Evolutionary conservation across 805 yeast species (phyloP).

Genomic region (Starmerella roubikii): DNA sequence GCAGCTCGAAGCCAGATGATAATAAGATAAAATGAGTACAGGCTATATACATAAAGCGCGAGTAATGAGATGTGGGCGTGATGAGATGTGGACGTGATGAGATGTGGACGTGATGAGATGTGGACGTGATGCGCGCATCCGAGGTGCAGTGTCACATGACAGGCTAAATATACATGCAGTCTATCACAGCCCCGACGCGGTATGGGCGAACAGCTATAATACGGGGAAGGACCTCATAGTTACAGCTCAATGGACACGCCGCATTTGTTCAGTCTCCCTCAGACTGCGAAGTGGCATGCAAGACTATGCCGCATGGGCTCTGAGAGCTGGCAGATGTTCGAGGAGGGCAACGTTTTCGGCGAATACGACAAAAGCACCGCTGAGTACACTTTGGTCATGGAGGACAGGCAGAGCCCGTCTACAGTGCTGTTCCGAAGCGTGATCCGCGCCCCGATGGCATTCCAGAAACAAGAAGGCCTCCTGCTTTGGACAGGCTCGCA

Average conservation of each 20-base stretch:
- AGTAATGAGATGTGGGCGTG: no score
- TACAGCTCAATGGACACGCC: conserved; percentile 11
- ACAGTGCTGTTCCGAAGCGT: conserved; percentile 49
- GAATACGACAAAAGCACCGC: conserved; percentile 30
- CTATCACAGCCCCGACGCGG: background rate
- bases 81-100: no score
- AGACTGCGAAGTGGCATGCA: conserved; percentile 53
- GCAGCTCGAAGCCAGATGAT: no score
- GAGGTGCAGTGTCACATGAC: no score
- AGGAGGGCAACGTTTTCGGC: conserved; percentile 84
- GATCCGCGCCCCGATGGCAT: conserved; percentile 65
- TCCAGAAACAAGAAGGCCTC: conserved; percentile 84
- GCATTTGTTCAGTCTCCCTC: conserved; percentile 30
- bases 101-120: no score
- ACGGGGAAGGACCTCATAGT: no score
- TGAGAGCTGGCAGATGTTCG: conserved; percentile 81
- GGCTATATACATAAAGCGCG: no score
- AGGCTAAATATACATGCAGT: no score
- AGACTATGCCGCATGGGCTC: conserved; percentile 76
- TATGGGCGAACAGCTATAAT: background rate
- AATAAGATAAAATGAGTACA: no score
- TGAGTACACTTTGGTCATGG: conserved; percentile 46
- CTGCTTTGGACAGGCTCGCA: conserved; percentile 78
- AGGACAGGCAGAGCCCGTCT: conserved; percentile 46
- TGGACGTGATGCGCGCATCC: no score